These are phyloP conservation scores for Gillenia trifoliata DNA, from an alignment of 306 rosid genomes.

Conservation along the genomic window DNA sequence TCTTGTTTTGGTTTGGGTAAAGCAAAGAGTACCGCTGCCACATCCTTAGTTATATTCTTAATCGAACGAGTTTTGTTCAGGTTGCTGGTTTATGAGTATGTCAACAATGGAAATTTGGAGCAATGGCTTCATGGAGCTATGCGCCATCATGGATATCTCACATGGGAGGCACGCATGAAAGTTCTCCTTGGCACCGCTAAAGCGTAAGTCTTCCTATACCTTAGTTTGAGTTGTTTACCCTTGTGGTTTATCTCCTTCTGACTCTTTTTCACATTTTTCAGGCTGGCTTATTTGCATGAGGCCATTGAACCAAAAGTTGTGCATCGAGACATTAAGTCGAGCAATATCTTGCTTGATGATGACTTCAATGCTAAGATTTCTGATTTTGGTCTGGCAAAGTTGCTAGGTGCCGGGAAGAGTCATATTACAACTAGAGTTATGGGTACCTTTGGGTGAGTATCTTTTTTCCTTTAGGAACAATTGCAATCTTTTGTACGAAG, in stretches of 20 bases:
- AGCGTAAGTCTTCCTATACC: slow-evolving; percentile 49
- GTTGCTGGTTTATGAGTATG: slow-evolving; percentile 81
- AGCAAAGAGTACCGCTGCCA: background rate
- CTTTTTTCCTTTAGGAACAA: background rate
- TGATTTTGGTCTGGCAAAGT: slow-evolving; percentile 90
- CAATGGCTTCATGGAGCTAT: slow-evolving; percentile 94
- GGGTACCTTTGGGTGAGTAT: slow-evolving; percentile 95
- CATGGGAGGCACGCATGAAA: slow-evolving; percentile 94
- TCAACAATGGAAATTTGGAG: slow-evolving; percentile 83
- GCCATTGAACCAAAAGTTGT: slow-evolving; percentile 96
- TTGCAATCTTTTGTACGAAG: background rate
- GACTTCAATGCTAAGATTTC: slow-evolving; percentile 93
- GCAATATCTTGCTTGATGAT: slow-evolving; percentile 84
- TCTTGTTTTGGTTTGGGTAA: background rate
- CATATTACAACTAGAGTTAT: slow-evolving; percentile 91
- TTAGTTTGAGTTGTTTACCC: background rate
- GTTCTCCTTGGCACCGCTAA: slow-evolving; percentile 86
- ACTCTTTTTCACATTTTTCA: slow-evolving; percentile 33
- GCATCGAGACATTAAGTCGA: slow-evolving; percentile 90
- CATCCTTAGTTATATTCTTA: background rate
- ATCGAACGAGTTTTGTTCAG: slow-evolving; percentile 29
- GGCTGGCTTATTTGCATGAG: slow-evolving; percentile 92
- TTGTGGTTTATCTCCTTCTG: slow-evolving; percentile 9
- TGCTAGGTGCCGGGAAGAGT: slow-evolving; percentile 82
- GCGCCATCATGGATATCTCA: slow-evolving; percentile 71